These are phyloP conservation scores for Leccinellum rugosiceps DNA, from an alignment of 768 basidiomycete genomes.

Conservation along the genomic window DNA sequence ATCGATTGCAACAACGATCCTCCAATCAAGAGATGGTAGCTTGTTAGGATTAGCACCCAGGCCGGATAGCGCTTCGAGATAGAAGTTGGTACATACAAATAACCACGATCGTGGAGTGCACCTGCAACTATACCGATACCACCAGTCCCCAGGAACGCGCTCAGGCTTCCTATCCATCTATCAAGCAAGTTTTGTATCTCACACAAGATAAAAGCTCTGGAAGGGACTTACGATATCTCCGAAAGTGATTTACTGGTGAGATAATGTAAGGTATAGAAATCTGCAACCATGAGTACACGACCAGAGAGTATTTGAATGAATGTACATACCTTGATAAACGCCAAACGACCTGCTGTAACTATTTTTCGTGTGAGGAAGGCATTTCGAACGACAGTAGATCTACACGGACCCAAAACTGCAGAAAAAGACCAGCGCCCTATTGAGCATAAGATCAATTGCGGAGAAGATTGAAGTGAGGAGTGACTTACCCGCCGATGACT, in stretches of 20 bases:
- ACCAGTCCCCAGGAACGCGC: not conserved
- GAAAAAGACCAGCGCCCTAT: not conserved
- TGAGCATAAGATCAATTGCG: not conserved
- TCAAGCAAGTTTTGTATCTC: not conserved
- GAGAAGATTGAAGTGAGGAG: not conserved
- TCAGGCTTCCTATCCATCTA: not conserved
- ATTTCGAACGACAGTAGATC: not conserved
- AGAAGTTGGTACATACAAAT: not conserved
- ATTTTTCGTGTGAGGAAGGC: not conserved
- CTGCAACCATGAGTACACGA: not conserved
- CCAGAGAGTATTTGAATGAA: not conserved
- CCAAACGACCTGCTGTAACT: not conserved
- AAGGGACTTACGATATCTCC: not conserved
- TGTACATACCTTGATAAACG: not conserved
- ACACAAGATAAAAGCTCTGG: not conserved
- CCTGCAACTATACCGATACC: not conserved
- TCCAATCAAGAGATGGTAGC: not conserved
- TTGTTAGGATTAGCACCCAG: not conserved
- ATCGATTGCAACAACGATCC: not conserved
- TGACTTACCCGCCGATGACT: not conserved
- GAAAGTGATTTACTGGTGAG: not conserved
- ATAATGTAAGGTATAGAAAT: not conserved
- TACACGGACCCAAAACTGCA: not conserved
- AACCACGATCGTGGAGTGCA: not conserved
- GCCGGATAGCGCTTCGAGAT: not conserved